A percentile compares a stretch with the other conserved stretches of the same genome.
These are phyloP conservation scores for Wickerhamomyces sydowiorum DNA, from an alignment of 805 yeast genomes.

Conservation along the genomic window DNA sequence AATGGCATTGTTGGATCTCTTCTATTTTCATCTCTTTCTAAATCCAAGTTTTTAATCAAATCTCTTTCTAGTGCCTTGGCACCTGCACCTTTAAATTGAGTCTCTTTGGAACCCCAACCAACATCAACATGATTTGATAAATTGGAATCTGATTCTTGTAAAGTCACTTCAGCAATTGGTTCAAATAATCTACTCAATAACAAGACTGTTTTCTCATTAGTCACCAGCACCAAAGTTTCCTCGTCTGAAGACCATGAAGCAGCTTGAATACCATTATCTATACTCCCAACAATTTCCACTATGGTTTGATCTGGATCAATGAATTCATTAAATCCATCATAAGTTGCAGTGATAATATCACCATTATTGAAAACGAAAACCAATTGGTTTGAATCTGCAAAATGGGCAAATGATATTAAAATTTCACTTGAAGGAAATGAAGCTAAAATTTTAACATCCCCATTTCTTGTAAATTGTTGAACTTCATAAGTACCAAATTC, in stretches of 20 bases:
- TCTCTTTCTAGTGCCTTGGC: conserved; percentile 73
- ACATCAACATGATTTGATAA: conserved; percentile 84
- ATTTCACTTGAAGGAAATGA: conserved; percentile 48
- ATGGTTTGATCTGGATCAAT: conserved; percentile 46
- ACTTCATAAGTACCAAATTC: conserved; percentile 61
- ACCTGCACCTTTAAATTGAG: conserved; percentile 95
- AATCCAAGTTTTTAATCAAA: conserved; percentile 47
- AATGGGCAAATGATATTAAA: conserved; percentile 56
- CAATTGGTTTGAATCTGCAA: conserved; percentile 61
- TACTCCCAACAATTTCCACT: conserved; percentile 75
- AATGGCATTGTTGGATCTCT: conserved; percentile 88
- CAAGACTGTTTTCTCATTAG: conserved; percentile 54
- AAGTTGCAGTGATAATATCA: conserved; percentile 63
- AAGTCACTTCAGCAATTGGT: conserved; percentile 59
- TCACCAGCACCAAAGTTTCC: conserved; percentile 69
- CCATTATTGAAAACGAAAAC: conserved; percentile 69
- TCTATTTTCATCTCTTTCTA: conserved; percentile 57
- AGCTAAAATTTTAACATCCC: conserved; percentile 52
- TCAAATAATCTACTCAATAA: conserved; percentile 75
- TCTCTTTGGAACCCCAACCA: conserved; percentile 98
- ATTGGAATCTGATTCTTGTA: conserved; percentile 57
- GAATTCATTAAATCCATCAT: conserved; percentile 36
- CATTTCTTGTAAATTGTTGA: conserved; percentile 68
- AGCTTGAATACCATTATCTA: conserved; percentile 67
- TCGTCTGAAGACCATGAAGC: conserved; percentile 92